A percentile compares a stretch with the other conserved stretches of the same genome.
Evolutionary conservation across 441 rosid genomes (phyloP).

Genomic region (Omphalea diandra): DNA sequence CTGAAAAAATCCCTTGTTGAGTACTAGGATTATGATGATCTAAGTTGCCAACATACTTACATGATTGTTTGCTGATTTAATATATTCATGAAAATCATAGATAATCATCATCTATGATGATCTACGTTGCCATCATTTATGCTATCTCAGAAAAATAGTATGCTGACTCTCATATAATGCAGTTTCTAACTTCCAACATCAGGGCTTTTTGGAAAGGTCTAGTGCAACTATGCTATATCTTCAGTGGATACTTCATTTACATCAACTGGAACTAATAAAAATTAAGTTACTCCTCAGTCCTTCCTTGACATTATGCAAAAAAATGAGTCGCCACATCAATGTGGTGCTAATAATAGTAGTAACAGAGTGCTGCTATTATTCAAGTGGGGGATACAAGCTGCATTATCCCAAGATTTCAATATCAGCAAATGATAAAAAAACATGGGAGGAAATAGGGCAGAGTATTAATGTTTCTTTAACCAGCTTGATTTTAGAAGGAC

Average conservation of each 20-base stretch:
- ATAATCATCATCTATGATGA: not conserved
- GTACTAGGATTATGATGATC: too few relatives aligned
- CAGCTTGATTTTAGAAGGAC: too few relatives aligned
- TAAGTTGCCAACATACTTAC: too few relatives aligned
- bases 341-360: not conserved
- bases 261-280: not conserved
- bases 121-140: not conserved
- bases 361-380: not conserved
- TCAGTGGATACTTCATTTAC: not conserved
- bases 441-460: too few relatives aligned
- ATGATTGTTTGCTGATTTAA: too few relatives aligned
- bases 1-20: constrained; percentile 38
- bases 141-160: not conserved
- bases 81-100: too few relatives aligned
- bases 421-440: constrained; percentile 3
- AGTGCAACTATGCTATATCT: not conserved
- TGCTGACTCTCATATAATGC: not conserved
- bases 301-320: not conserved
- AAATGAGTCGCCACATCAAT: not conserved
- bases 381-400: not conserved
- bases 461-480: too few relatives aligned
- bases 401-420: not conserved
- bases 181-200: constrained; percentile 13
- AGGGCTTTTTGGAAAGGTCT: not conserved
- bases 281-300: not conserved